Evolutionary conservation across 768 basidiomycete species (phyloP).

Genomic region (Exsudoporus frostii): DNA sequence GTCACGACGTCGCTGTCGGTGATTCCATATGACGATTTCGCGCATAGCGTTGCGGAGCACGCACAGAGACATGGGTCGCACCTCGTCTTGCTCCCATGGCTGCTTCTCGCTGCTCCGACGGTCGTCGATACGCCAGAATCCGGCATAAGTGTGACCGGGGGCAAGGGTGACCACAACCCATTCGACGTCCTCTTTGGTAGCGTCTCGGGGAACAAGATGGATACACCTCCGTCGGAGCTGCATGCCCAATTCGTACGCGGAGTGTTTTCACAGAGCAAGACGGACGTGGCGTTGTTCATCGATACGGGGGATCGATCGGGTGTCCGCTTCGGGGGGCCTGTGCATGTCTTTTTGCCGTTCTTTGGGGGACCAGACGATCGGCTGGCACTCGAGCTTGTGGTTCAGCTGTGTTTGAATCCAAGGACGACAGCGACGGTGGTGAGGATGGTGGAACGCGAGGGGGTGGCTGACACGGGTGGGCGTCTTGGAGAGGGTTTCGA

Average conservation of each 20-base stretch:
- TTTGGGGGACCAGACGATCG: constrained; percentile 95
- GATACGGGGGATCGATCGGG: constrained; percentile 50
- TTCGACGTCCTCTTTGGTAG: constrained; percentile 65
- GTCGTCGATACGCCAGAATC: constrained; percentile 1
- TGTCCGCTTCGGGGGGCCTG: constrained; percentile 29
- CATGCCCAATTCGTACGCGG: constrained; percentile 85
- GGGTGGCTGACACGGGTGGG: constrained; percentile 12
- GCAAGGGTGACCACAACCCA: constrained; percentile 44
- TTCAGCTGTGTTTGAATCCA: constrained; percentile 74
- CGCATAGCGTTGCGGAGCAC: constrained; percentile 64
- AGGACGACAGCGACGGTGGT: constrained; percentile 72
- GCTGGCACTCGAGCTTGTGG: constrained; percentile 77
- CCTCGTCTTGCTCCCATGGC: constrained; percentile 83
- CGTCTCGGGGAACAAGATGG: constrained; percentile 19
- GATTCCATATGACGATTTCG: constrained; percentile 73
- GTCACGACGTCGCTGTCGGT: constrained; percentile 67
- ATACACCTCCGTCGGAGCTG: constrained; percentile 46
- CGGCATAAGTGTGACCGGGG: not conserved
- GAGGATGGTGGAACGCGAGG: constrained; percentile 53
- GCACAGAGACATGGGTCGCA: constrained; percentile 59
- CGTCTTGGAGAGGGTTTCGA: constrained; percentile 11
- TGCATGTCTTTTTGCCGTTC: constrained; percentile 85
- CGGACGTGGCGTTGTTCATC: constrained; percentile 82
- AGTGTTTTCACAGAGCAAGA: constrained; percentile 67
- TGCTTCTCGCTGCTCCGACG: constrained; percentile 37